phyloP scores from a whole-genome alignment of 1,139 yeast genomes.

The Insectozyma bohioensis region DNA sequence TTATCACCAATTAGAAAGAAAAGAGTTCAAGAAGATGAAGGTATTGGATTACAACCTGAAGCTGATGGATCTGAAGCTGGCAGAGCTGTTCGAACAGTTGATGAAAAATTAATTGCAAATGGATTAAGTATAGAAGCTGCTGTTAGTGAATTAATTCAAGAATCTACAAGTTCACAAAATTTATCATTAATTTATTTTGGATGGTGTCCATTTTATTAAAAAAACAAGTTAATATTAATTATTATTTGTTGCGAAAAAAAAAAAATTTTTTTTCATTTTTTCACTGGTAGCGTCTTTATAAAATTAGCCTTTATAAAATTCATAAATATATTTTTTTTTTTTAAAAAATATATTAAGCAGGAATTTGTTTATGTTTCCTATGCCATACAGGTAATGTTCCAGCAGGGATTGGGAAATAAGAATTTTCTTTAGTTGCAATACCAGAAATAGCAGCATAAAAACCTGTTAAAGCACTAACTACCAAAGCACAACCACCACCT shows the following conservation, averaged over 20 bases:
- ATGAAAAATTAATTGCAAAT: constrained; percentile 62
- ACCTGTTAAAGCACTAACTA: constrained; percentile 41
- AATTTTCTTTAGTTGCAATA: constrained; percentile 28
- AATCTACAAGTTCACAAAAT: constrained; percentile 68
- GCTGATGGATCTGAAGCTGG: constrained; percentile 76
- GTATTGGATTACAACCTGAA: constrained; percentile 27
- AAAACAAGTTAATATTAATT: no score
- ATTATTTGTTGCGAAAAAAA: no score
- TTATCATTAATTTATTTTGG: constrained; percentile 80
- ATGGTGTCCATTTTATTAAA: constrained; percentile 63
- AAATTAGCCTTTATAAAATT: no score
- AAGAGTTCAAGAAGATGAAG: constrained; percentile 50
- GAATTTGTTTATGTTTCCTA: not conserved
- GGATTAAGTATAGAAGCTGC: constrained; percentile 82
- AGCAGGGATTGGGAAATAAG: constrained; percentile 23
- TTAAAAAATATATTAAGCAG: no score
- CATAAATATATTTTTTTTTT: no score
- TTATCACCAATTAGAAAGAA: constrained; percentile 67
- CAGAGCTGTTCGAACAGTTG: constrained; percentile 72
- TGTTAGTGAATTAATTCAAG: constrained; percentile 75
- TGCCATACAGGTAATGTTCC: constrained; percentile 3
- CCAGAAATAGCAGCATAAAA: constrained; percentile 43
- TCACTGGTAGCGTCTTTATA: no score
- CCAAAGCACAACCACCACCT: constrained; percentile 47
- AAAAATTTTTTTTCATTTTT: no score